phyloP scores from a whole-genome alignment of 208 protist genomes.

The Trypanosoma theileri region DNA sequence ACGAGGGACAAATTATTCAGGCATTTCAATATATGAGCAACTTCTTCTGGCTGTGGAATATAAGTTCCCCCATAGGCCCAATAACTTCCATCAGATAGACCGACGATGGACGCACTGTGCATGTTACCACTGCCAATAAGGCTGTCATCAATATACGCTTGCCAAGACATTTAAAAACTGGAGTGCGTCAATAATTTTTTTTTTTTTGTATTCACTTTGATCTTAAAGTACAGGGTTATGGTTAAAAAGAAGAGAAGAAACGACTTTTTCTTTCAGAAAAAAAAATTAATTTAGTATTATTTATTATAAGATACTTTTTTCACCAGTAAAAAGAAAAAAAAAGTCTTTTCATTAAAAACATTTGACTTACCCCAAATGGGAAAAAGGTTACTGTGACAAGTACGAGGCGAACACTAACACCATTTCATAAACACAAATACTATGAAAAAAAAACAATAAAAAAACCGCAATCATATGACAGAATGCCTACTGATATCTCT shows the following conservation, averaged over 20 bases:
- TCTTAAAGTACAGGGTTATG: constrained; percentile 1
- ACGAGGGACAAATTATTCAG: constrained; percentile 60
- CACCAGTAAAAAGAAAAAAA: too few species aligned
- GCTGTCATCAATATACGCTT: constrained; percentile 85
- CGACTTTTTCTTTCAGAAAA: background rate
- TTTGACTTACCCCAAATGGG: too few species aligned
- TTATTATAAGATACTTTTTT: too few species aligned
- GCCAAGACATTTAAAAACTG: constrained; percentile 73
- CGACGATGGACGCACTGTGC: constrained; percentile 86
- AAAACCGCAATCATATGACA: too few species aligned
- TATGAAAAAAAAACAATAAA: too few species aligned
- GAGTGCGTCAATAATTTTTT: constrained; percentile 2
- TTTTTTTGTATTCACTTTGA: constrained; percentile 2
- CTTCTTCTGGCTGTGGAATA: constrained; percentile 84
- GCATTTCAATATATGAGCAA: constrained; percentile 76
- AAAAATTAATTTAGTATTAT: background rate
- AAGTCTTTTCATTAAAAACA: too few species aligned
- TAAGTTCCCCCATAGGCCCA: constrained; percentile 87
- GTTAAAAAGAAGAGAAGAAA: constrained; percentile 18
- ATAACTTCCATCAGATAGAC: constrained; percentile 82
- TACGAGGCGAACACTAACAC: too few species aligned
- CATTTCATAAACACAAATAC: too few species aligned
- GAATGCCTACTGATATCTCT: too few species aligned
- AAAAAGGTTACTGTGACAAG: too few species aligned
- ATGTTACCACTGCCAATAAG: constrained; percentile 85